These are phyloP conservation scores for Komagataella phaffii DNA, from an alignment of 805 yeast genomes.

Conservation along the genomic window DNA sequence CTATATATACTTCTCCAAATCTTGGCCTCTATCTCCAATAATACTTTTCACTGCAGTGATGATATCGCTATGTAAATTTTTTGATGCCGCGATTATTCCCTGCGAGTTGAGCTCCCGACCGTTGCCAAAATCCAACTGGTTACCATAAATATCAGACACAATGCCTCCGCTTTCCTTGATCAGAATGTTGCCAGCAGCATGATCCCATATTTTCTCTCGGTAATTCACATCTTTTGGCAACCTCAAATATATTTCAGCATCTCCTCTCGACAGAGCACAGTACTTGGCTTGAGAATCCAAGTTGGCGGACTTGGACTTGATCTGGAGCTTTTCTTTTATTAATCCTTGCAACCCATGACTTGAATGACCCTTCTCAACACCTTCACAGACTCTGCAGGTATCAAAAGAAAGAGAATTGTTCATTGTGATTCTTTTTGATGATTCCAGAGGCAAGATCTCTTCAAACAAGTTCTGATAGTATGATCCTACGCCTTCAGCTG, in stretches of 20 bases:
- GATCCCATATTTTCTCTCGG: conserved; percentile 97
- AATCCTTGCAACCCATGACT: conserved; percentile 75
- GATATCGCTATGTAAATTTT: conserved; percentile 32
- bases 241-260: conserved; percentile 85
- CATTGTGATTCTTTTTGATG: conserved; percentile 34
- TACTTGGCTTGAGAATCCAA: conserved; percentile 95
- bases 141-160: conserved; percentile 77
- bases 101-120: conserved; percentile 76
- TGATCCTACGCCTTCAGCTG: conserved; percentile 57
- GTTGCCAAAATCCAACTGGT: conserved; percentile 61
- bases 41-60: conserved; percentile 30
- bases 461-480: conserved; percentile 31
- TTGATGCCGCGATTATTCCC: conserved; percentile 84
- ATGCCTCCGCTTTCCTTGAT: conserved; percentile 85
- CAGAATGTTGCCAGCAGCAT: conserved; percentile 87
- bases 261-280: conserved; percentile 81
- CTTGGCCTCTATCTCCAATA: conserved; percentile 20
- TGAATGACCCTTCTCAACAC: conserved; percentile 92
- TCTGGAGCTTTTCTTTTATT: conserved; percentile 53
- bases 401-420: conserved; percentile 28
- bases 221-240: conserved; percentile 67
- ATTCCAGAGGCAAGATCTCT: conserved; percentile 22
- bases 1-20: conserved; percentile 11
- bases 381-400: conserved; percentile 67
- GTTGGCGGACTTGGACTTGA: conserved; percentile 48